These are phyloP conservation scores for Tilletiopsis washingtonensis DNA, from an alignment of 1,284 basidiomycete genomes.

Conservation along the genomic window DNA sequence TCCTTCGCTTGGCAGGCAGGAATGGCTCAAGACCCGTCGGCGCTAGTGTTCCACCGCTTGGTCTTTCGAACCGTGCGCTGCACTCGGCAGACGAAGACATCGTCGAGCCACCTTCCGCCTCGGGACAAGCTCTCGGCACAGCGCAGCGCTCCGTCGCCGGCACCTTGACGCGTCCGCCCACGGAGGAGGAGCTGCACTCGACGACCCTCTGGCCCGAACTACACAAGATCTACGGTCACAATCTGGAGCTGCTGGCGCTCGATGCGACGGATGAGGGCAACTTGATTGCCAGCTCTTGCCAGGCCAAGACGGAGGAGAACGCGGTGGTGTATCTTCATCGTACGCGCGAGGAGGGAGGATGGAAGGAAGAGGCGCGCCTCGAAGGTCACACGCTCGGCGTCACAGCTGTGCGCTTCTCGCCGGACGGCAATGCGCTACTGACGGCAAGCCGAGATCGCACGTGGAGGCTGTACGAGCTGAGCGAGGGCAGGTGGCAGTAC, in stretches of 20 bases:
- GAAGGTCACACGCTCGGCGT: constrained; percentile 81
- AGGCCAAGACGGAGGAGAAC: constrained; percentile 75
- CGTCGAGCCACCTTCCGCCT: not conserved
- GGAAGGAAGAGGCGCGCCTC: constrained; percentile 59
- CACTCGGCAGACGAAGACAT: constrained; percentile 9
- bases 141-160: constrained; percentile 2
- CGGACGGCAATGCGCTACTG: constrained; percentile 67
- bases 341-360: constrained; percentile 58
- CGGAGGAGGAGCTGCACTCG: constrained; percentile 61
- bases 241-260: constrained; percentile 68
- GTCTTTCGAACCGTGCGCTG: constrained; percentile 42
- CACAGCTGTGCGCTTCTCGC: constrained; percentile 79
- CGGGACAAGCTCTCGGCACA: constrained; percentile 12
- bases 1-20: not conserved
- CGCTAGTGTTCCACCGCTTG: constrained; percentile 39
- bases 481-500: not conserved
- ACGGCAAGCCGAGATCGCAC: constrained; percentile 84
- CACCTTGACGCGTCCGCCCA: constrained; percentile 47
- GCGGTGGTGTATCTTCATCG: constrained; percentile 80
- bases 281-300: constrained; percentile 84
- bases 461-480: constrained; percentile 67
- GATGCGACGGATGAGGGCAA: constrained; percentile 49
- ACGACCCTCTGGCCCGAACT: constrained; percentile 90
- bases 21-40: constrained; percentile 23
- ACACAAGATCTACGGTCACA: constrained; percentile 96